A percentile compares a stretch with the other conserved stretches of the same genome.
These are phyloP conservation scores for Lachnellula willkommii DNA, from an alignment of 2,329 filamentous ascomycete genomes.

Conservation along the genomic window DNA sequence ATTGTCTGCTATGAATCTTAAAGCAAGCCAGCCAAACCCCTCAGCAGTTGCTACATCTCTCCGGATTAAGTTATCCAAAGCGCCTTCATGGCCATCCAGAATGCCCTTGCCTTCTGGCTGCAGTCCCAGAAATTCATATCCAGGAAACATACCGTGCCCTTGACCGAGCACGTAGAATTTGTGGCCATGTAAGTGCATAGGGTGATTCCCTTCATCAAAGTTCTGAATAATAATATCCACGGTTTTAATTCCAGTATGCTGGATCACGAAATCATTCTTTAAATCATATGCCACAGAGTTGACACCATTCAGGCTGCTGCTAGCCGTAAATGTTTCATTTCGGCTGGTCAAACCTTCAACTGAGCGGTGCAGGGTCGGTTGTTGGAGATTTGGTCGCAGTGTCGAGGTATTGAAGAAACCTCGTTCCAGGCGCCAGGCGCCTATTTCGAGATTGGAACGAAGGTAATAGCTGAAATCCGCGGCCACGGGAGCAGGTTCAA, in stretches of 20 bases:
- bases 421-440: constrained; percentile 51
- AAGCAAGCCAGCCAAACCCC: constrained; percentile 49
- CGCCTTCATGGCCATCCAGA: constrained; percentile 32
- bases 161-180: constrained; percentile 55
- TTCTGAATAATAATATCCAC: constrained; percentile 77
- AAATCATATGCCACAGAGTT: constrained; percentile 45
- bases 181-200: constrained; percentile 72
- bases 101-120: constrained; percentile 30
- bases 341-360: constrained; percentile 39
- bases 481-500: constrained; percentile 38
- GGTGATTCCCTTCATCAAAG: constrained; percentile 64
- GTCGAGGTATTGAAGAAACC: constrained; percentile 55
- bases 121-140: constrained; percentile 37
- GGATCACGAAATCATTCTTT: constrained; percentile 53
- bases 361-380: constrained; percentile 47
- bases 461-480: constrained; percentile 50
- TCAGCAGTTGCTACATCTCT: constrained; percentile 50
- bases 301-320: constrained; percentile 42
- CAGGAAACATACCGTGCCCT: constrained; percentile 59
- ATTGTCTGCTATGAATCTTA: constrained; percentile 52
- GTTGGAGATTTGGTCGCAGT: constrained; percentile 43
- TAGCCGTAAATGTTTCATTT: constrained; percentile 44
- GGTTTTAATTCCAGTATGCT: constrained; percentile 53
- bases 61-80: constrained; percentile 39
- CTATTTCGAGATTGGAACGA: constrained; percentile 54